A percentile compares a stretch with the other conserved stretches of the same genome.
Evolutionary conservation across 257 asterid genomes (phyloP).

Genomic region (Mentha longifolia): DNA sequence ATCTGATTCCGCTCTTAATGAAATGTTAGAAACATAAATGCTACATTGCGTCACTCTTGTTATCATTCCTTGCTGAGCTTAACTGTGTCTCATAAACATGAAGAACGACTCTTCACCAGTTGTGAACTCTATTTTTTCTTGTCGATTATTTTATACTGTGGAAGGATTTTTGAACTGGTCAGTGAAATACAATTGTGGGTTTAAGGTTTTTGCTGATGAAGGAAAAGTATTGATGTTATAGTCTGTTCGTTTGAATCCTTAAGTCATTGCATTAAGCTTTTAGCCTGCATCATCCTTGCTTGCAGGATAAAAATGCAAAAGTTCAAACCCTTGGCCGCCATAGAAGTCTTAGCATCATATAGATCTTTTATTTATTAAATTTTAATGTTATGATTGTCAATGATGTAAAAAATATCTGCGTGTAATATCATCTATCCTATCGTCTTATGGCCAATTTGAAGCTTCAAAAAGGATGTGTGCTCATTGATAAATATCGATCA

Average conservation of each 20-base stretch:
- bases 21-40: conserved; percentile 3
- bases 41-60: not conserved
- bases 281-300: conserved; percentile 16
- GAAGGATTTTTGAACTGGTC: conserved; percentile 10
- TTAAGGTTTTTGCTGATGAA: conserved; percentile 24
- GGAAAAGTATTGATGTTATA: conserved; percentile 3
- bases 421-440: not conserved
- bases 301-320: conserved; percentile 18
- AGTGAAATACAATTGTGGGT: not conserved
- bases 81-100: not conserved
- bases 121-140: not conserved
- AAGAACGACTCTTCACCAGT: not conserved
- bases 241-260: not conserved
- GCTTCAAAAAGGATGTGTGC: conserved; percentile 22
- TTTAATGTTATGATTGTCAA: conserved; percentile 1
- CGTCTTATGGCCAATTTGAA: conserved; percentile 23
- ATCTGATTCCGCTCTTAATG: not conserved
- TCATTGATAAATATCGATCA: conserved; percentile 4
- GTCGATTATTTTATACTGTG: not conserved
- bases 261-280: conserved; percentile 27
- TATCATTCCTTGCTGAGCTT: not conserved
- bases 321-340: not conserved
- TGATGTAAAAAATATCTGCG: not conserved
- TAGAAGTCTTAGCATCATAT: conserved; percentile 1
- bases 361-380: not conserved